Conservation (phyloP, 257 asterid species). For the Henckelia pumila region DNA sequence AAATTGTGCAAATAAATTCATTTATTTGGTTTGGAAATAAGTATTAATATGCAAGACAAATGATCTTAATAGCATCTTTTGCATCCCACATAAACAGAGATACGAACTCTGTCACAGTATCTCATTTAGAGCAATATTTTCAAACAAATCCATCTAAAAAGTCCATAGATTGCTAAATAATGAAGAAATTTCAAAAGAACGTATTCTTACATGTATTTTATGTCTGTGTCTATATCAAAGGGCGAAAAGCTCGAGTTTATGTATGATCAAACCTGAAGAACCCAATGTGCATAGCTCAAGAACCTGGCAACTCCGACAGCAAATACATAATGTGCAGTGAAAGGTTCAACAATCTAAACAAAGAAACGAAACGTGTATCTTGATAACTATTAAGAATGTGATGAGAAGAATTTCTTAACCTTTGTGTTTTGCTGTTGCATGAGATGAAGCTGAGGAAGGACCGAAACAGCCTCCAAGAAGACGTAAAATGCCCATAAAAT, state of each 20-base stretch:
- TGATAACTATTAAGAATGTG: not conserved
- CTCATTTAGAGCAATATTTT: not conserved
- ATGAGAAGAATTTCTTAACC: conserved; percentile 14
- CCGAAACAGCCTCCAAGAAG: conserved; percentile 42
- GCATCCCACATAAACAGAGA: not conserved
- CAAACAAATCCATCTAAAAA: not conserved
- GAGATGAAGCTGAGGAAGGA: conserved; percentile 37
- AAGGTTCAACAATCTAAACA: conserved; percentile 39
- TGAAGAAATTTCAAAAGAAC: too few relatives aligned
- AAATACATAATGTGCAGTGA: conserved; percentile 45
- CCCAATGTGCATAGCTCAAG: conserved; percentile 46
- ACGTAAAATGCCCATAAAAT: conserved; percentile 38
- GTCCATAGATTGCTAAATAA: conserved; percentile 1
- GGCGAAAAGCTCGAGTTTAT: not conserved
- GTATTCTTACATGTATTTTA: too few relatives aligned
- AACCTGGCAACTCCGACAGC: conserved; percentile 48
- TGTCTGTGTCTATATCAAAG: too few relatives aligned
- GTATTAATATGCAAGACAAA: conserved; percentile 6
- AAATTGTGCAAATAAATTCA: not conserved
- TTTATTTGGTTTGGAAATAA: not conserved
- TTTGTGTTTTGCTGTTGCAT: conserved; percentile 34
- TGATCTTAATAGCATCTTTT: not conserved
- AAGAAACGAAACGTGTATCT: not conserved
- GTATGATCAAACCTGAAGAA: conserved; percentile 35
- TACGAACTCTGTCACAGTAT: not conserved